Percentiles rank a stretch among this genome's conserved stretches.
phyloP scores from a whole-genome alignment of 2,329 filamentous ascomycete species.

The Botrytis aclada region DNA sequence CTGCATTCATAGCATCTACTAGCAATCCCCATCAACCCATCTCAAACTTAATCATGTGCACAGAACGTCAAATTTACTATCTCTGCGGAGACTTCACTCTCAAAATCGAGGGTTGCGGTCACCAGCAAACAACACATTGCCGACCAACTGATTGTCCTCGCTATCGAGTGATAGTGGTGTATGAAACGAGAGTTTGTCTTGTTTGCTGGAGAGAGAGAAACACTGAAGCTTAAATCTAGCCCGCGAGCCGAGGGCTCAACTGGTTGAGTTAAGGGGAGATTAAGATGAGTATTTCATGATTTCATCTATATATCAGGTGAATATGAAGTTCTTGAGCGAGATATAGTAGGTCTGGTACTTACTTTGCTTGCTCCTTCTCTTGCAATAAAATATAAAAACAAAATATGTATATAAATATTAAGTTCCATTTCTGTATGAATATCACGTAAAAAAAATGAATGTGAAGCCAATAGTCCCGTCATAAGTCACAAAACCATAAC shows the following conservation, averaged over 20 bases:
- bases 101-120: neutral
- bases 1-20: neutral
- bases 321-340: neutral
- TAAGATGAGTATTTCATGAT: neutral
- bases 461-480: neutral
- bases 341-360: neutral
- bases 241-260: neutral
- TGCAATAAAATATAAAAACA: neutral
- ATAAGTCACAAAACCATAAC: neutral
- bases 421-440: neutral
- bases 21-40: neutral
- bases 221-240: neutral
- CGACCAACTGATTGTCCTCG: neutral
- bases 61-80: neutral
- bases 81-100: neutral
- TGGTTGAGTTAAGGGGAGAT: neutral
- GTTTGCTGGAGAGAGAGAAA: neutral
- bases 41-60: neutral
- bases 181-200: neutral
- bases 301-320: neutral
- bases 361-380: neutral
- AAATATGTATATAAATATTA: accelerated
- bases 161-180: neutral
- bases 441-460: neutral
- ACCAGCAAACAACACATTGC: neutral